A percentile compares a stretch with the other conserved stretches of the same genome.
Evolutionary conservation across 345 rosid genomes (phyloP).

Genomic region (Luvunga scandens): DNA sequence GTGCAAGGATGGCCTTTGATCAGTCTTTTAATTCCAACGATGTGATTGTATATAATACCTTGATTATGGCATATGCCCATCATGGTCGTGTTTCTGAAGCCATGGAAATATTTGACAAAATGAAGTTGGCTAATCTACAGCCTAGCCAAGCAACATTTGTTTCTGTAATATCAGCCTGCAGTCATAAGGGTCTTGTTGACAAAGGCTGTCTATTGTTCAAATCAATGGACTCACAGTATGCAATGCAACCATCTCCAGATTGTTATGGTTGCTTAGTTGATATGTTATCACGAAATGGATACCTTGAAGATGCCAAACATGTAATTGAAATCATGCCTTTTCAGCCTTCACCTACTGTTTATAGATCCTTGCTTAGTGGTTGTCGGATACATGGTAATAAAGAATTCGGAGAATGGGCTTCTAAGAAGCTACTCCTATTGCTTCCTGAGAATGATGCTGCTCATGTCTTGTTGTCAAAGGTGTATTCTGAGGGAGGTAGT

Average conservation of each 20-base stretch:
- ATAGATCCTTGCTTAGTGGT: constrained; percentile 46
- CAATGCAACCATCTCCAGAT: constrained; percentile 36
- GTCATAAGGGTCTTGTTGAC: constrained; percentile 36
- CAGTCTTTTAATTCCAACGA: constrained; percentile 25
- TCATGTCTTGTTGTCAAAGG: constrained; percentile 26
- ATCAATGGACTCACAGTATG: constrained; percentile 30
- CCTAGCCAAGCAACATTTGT: constrained; percentile 44
- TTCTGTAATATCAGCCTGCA: constrained; percentile 39
- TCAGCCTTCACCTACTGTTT: constrained; percentile 37
- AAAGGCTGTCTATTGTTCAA: constrained; percentile 34
- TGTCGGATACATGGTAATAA: constrained; percentile 36
- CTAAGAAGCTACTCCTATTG: constrained; percentile 27
- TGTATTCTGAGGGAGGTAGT: constrained; percentile 30
- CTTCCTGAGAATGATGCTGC: constrained; percentile 36
- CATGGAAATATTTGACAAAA: constrained; percentile 28
- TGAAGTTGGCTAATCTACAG: constrained; percentile 29
- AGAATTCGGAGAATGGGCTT: constrained; percentile 41
- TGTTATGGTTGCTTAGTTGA: constrained; percentile 41
- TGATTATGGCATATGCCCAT: constrained; percentile 46
- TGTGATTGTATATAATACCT: constrained; percentile 30
- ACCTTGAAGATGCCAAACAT: constrained; percentile 31
- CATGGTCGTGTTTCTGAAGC: constrained; percentile 36
- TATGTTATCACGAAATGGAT: constrained; percentile 41
- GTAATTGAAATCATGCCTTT: constrained; percentile 36
- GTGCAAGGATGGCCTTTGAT: constrained; percentile 32